These are phyloP conservation scores for Mycena latifolia DNA, from an alignment of 768 basidiomycete genomes.

Conservation along the genomic window DNA sequence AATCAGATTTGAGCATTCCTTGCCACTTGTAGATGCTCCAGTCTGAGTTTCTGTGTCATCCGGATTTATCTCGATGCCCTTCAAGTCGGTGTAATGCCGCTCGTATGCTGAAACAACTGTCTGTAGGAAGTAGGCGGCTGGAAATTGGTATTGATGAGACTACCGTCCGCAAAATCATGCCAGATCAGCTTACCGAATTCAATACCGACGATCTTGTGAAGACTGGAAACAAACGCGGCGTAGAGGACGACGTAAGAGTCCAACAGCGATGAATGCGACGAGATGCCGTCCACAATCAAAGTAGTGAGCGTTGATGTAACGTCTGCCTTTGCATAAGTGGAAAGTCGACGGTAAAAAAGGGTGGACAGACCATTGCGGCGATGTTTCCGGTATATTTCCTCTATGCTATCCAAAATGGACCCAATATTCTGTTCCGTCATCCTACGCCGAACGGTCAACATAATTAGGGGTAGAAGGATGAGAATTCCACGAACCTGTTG, in stretches of 20 bases:
- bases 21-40: constrained; percentile 65
- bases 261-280: constrained; percentile 82
- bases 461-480: neutral
- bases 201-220: constrained; percentile 85
- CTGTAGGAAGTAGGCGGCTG: constrained; percentile 90
- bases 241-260: constrained; percentile 93
- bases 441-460: constrained; percentile 52
- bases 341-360: neutral
- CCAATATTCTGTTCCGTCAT: constrained; percentile 93
- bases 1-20: constrained; percentile 91
- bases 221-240: constrained; percentile 84
- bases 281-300: constrained; percentile 83
- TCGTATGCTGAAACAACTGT: constrained; percentile 78
- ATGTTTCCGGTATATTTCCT: constrained; percentile 81
- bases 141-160: constrained; percentile 5
- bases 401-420: constrained; percentile 78
- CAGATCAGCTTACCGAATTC: constrained; percentile 81
- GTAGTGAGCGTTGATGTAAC: constrained; percentile 84
- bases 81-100: constrained; percentile 56
- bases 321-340: constrained; percentile 58
- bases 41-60: constrained; percentile 32
- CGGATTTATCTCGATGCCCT: constrained; percentile 32
- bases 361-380: constrained; percentile 77
- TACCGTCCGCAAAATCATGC: neutral
- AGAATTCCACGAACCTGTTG: constrained; percentile 70